Base-by-base conservation (phyloP, 352 stramenopile species). In the Phytophthora quininea region DNA sequence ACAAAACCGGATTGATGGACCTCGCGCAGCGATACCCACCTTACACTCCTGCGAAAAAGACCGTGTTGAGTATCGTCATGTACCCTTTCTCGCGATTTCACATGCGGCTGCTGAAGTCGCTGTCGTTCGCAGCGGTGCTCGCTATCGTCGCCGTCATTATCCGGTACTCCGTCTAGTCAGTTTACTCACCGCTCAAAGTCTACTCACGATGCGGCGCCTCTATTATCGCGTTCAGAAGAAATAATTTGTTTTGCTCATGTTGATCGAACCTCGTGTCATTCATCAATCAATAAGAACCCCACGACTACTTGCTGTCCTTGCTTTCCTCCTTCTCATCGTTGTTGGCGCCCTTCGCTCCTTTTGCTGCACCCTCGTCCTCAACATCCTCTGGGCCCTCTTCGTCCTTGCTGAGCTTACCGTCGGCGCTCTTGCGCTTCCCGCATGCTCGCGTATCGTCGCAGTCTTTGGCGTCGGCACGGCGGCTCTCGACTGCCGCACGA, bases 1-100 rank as follows among this genome's bases (percentile, higher is more conserved):
- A 84, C 58, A 93, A 92, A 67, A 85, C 86, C 49, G 78, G 69
- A 14, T 8, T 88, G 30, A 42, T 91, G 38, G 70, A 93, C 64
- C 24, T 84, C 6, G 77, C 80, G 30, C 64, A 77, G 60, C 82
- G 86, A 1, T 95, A 86, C 46, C 58, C 73, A 29, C 83, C 79
- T 43, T 91, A 86, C 65, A 76, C 69, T 24, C 47, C 58, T 3
- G 45, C 58, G 3, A 72, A 76, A 42, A 70, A 79, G 48, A 69
- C 62, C 24, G 49, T 89, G 38, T 51, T 91, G 3, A 48, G 60
- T 42, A 51, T 86, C n/a, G 49, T 69, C 50, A 72, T 86, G 56
- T 78, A 85, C 48, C 77, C 80, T 31, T 74, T 80, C 54, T 79
- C 76, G 19, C 80, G 80, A n/a, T 51, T 70, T 1, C 74, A 84